Base-by-base conservation (phyloP, 345 rosid genomes). In the Toxicodendron radicans region DNA sequence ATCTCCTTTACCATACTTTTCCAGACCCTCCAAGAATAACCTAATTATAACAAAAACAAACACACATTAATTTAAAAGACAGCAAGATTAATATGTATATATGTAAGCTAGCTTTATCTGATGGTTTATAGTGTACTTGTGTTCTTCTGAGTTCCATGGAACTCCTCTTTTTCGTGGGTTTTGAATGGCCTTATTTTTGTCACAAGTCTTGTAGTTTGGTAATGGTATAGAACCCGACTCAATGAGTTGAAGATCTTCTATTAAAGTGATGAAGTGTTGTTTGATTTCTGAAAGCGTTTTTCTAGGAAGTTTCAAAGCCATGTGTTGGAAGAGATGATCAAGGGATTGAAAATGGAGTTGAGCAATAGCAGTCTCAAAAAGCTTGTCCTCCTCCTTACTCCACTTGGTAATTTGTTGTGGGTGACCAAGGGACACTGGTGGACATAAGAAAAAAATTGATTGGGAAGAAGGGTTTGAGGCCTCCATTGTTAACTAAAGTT, bases 1-100 rank as follows among this genome's bases (percentile, higher is more conserved):
- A 45, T 80, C 80, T 9, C 78, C 83, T 41, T 56, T 80, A 3
- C 78, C 83, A 5, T 64, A 69, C 43, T 32, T 76, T 8, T 65
- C 70, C 62, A 77, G 45, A 9, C 83, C 78, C 56, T 1, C 14
- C 14, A 77, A 52, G 78, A 80, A 80, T 45, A 77, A 45, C 75
- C 80, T 73, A 30, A n/a, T 41, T 4, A 3, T 60, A 30, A 51
- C 54, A 51, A 12, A 13, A 13, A 0, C 0, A 13, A 16, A 51
- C 54, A 6, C 14, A 12, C 14, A 48, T 48, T 2, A 11, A 48
- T 48, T 12, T 8, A 12, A 48, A 10, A 48, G 13, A 10, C 12
- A 48, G 13, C 52, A 48, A 10, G 13, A 48, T 48, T 48, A 48
- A 11, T 11, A 10, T 3, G 2, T 48, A 48, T 27, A n/a, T n/a